Evolutionary conservation across 352 stramenopile genomes (phyloP).

Genomic region (Phytophthora cryptogea): DNA sequence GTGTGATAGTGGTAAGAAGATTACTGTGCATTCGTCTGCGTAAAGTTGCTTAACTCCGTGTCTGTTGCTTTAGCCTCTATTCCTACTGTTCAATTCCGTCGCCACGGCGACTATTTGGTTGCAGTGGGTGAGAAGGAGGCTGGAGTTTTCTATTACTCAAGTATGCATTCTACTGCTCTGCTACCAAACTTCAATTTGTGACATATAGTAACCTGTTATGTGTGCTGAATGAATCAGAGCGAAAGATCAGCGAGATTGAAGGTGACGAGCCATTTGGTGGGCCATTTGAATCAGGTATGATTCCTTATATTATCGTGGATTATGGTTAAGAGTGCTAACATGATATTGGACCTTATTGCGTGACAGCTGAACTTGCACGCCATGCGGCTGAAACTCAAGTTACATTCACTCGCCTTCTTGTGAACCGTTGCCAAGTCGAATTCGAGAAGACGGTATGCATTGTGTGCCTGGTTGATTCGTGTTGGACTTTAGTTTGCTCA

Average conservation of each 20-base stretch:
- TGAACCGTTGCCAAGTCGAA: slow-evolving; percentile 77
- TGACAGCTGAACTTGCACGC: slow-evolving; percentile 43
- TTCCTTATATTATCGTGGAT: not conserved
- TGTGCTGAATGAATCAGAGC: slow-evolving; percentile 35
- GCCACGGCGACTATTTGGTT: slow-evolving; percentile 44
- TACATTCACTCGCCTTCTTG: slow-evolving; percentile 78
- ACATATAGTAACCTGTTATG: not conserved
- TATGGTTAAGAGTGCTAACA: not conserved
- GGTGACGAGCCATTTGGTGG: slow-evolving; percentile 73
- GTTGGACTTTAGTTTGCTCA: not conserved
- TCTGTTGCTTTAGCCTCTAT: slow-evolving; percentile 15
- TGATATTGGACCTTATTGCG: not conserved
- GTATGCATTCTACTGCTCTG: slow-evolving; percentile 21
- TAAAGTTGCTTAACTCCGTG: not conserved
- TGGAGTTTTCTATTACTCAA: slow-evolving; percentile 64
- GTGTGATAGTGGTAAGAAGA: slow-evolving; percentile 33
- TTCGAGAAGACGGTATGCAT: slow-evolving; percentile 74
- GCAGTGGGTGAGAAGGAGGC: slow-evolving; percentile 50
- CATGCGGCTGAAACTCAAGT: slow-evolving; percentile 50
- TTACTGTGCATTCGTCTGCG: not conserved
- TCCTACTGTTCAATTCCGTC: slow-evolving; percentile 42
- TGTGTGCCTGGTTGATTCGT: not conserved
- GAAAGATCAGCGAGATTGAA: slow-evolving; percentile 50
- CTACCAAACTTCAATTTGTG: not conserved
- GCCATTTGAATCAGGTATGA: slow-evolving; percentile 49